Evolutionary conservation across 2,329 filamentous ascomycete species (phyloP).

Genomic region (Pseudogymnoascus sp.): DNA sequence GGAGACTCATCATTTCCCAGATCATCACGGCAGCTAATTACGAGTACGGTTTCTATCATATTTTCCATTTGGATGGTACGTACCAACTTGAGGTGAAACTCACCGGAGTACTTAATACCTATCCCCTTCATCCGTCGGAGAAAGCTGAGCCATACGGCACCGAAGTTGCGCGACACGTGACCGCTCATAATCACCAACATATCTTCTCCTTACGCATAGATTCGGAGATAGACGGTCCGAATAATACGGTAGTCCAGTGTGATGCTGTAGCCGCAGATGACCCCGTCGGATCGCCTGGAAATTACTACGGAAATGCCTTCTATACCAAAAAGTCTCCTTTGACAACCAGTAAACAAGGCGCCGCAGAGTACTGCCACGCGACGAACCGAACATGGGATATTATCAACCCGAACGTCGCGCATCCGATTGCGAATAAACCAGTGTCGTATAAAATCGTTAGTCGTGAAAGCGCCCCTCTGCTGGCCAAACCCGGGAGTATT

Average conservation of each 20-base stretch:
- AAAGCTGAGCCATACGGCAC: constrained; percentile 46
- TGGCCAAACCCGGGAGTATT: constrained; percentile 69
- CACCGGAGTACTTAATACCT: constrained; percentile 50
- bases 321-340: constrained; percentile 36
- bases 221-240: constrained; percentile 45
- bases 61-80: constrained; percentile 54
- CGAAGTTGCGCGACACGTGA: constrained; percentile 49
- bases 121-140: constrained; percentile 47
- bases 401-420: constrained; percentile 69
- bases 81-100: constrained; percentile 55
- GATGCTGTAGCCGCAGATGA: constrained; percentile 39
- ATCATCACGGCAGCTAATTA: constrained; percentile 62
- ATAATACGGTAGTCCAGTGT: constrained; percentile 45
- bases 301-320: constrained; percentile 45
- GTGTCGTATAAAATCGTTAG: constrained; percentile 79
- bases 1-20: constrained; percentile 56
- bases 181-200: constrained; percentile 51
- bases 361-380: constrained; percentile 41
- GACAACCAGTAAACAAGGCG: constrained; percentile 38
- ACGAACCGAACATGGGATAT: constrained; percentile 44
- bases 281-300: constrained; percentile 34
- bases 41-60: constrained; percentile 54
- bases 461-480: constrained; percentile 64
- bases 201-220: constrained; percentile 46
- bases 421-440: constrained; percentile 78